phyloP scores from a whole-genome alignment of 2,329 filamentous ascomycete genomes.

The Botrytis elliptica region DNA sequence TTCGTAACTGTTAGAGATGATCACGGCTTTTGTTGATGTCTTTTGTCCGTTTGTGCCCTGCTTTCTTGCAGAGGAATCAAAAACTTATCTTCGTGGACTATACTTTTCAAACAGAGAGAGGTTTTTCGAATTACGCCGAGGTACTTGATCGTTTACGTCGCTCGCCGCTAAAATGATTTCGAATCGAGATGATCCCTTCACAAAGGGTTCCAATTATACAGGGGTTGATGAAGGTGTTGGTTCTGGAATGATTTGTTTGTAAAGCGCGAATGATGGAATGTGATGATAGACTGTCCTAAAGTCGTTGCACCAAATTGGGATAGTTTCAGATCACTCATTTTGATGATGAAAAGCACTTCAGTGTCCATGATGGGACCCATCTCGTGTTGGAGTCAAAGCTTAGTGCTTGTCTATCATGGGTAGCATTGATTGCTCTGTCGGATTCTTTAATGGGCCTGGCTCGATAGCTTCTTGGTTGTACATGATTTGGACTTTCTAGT shows the following conservation, averaged over 20 bases:
- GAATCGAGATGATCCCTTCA: not conserved
- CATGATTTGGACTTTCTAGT: conserved; percentile 15
- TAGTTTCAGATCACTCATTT: conserved; percentile 1
- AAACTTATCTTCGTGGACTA: conserved; percentile 89
- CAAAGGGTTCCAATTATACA: not conserved
- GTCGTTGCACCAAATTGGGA: not conserved
- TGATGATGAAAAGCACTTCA: conserved; percentile 26
- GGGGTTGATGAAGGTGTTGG: conserved; percentile 24
- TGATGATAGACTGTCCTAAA: conserved; percentile 28
- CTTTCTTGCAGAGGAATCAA: conserved; percentile 75
- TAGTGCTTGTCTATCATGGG: conserved; percentile 70
- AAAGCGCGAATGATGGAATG: conserved; percentile 31
- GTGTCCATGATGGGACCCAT: conserved; percentile 67
- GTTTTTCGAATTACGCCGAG: conserved; percentile 37
- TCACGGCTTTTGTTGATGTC: conserved; percentile 92
- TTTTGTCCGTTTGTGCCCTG: conserved; percentile 86
- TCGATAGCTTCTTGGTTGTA: conserved; percentile 28
- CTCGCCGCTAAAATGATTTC: conserved; percentile 7
- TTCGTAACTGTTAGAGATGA: conserved; percentile 51
- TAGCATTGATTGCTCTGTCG: conserved; percentile 29
- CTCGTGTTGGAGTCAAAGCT: conserved; percentile 91
- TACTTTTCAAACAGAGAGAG: conserved; percentile 78
- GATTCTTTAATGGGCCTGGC: conserved; percentile 19
- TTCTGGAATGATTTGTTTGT: not conserved
- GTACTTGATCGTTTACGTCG: conserved; percentile 28